These are phyloP conservation scores for Symmetrospora coprosmae DNA, from an alignment of 768 basidiomycete genomes.

Conservation along the genomic window DNA sequence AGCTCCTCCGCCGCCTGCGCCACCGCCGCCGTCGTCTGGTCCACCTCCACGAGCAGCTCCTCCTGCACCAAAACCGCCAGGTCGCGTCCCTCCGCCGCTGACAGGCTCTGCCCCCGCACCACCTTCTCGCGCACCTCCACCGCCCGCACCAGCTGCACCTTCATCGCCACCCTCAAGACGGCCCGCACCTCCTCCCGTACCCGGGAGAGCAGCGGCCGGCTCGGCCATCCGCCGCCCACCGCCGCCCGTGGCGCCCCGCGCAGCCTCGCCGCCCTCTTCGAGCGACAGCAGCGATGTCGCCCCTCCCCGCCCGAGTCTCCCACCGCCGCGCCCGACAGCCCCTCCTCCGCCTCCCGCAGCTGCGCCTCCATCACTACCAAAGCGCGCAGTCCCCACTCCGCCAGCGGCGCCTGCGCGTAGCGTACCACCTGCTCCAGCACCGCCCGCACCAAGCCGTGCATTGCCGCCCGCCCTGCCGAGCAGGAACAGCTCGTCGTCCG, in stretches of 20 bases:
- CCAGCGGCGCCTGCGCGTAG: background rate
- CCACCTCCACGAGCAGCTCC: background rate
- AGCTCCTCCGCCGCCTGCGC: background rate
- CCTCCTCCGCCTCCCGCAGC: conserved; percentile 2
- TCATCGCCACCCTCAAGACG: background rate
- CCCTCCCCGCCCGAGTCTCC: background rate
- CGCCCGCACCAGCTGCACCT: background rate
- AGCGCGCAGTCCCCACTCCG: background rate
- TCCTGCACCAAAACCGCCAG: background rate
- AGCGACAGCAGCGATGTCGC: conserved; percentile 9
- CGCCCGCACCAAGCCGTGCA: background rate
- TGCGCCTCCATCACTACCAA: too few relatives aligned
- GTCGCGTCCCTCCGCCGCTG: background rate
- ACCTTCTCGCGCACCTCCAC: background rate
- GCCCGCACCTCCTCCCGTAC: background rate
- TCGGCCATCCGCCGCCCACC: conserved; percentile 1
- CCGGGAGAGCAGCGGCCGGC: background rate
- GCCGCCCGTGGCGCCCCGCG: conserved; percentile 2
- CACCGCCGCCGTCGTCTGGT: conserved; percentile 1
- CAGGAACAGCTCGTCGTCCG: background rate
- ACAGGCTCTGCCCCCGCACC: background rate
- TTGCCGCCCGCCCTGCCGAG: background rate
- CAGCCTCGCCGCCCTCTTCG: background rate
- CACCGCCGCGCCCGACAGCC: background rate
- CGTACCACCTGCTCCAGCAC: background rate